Evolutionary conservation across 257 asterid genomes (phyloP).

Genomic region (Capsicum chinense): DNA sequence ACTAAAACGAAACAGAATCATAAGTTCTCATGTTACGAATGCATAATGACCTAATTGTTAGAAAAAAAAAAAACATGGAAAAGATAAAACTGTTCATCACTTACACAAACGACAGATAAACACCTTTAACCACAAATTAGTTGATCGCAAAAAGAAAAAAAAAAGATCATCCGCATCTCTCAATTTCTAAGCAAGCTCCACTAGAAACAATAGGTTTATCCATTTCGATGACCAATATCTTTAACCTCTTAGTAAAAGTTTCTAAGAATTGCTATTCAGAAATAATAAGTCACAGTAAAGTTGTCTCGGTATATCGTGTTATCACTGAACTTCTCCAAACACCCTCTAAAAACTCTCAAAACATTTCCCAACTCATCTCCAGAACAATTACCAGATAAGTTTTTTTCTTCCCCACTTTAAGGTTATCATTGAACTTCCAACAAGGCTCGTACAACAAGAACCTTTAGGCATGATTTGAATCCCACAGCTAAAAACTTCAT

Average conservation of each 20-base stretch:
- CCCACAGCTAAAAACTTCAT: neutral
- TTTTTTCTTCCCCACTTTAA: neutral
- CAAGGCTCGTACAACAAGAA: neutral
- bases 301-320: no score
- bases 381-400: neutral
- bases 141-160: neutral
- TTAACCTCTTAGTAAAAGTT: neutral
- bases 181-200: neutral
- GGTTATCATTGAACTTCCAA: neutral
- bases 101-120: neutral
- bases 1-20: neutral
- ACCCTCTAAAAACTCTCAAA: neutral
- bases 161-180: no score
- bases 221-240: neutral
- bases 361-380: neutral
- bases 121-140: neutral
- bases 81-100: neutral
- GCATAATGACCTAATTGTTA: neutral
- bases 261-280: neutral
- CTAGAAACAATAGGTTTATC: neutral
- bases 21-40: neutral
- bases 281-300: no score
- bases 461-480: neutral
- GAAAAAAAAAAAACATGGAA: neutral
- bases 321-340: no score